phyloP scores from a whole-genome alignment of 495 filamentous ascomycete genomes.

The Symbiotaphrina buchneri region DNA sequence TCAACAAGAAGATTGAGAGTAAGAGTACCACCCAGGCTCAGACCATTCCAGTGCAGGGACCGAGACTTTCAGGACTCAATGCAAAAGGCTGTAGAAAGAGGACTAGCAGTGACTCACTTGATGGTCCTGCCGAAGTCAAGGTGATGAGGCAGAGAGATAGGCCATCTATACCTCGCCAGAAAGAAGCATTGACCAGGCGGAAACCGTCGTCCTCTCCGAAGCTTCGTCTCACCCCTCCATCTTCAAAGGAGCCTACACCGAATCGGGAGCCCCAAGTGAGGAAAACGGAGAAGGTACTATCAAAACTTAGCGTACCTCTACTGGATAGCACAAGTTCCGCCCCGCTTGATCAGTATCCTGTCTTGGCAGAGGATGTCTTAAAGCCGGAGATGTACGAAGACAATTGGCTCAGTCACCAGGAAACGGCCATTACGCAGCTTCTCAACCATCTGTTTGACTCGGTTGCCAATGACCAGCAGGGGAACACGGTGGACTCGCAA shows the following conservation, averaged over 20 bases:
- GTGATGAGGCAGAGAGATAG: neutral
- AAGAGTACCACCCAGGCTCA: too few species aligned
- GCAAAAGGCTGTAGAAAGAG: too few species aligned
- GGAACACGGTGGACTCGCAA: constrained; percentile 3
- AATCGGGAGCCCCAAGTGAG: neutral
- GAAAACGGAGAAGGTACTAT: constrained; percentile 1
- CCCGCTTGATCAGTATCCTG: constrained; percentile 18
- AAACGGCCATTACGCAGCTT: constrained; percentile 35
- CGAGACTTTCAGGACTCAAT: neutral
- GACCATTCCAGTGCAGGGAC: neutral
- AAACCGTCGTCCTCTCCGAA: constrained; percentile 1
- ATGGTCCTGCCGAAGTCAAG: neutral
- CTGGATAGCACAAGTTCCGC: neutral
- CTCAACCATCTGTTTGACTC: constrained; percentile 30
- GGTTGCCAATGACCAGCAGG: constrained; percentile 6
- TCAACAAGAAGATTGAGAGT: too few species aligned
- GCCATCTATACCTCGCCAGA: neutral
- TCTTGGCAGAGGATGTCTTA: constrained; percentile 28
- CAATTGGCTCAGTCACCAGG: constrained; percentile 39
- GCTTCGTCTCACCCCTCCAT: neutral
- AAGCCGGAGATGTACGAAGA: constrained; percentile 40
- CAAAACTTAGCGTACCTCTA: constrained; percentile 2
- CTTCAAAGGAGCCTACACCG: too few species aligned
- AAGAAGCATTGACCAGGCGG: neutral
- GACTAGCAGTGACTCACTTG: constrained; percentile 1